Evolutionary conservation across 73 alveolate species (phyloP).

Genomic region (Stentor roeselii): DNA sequence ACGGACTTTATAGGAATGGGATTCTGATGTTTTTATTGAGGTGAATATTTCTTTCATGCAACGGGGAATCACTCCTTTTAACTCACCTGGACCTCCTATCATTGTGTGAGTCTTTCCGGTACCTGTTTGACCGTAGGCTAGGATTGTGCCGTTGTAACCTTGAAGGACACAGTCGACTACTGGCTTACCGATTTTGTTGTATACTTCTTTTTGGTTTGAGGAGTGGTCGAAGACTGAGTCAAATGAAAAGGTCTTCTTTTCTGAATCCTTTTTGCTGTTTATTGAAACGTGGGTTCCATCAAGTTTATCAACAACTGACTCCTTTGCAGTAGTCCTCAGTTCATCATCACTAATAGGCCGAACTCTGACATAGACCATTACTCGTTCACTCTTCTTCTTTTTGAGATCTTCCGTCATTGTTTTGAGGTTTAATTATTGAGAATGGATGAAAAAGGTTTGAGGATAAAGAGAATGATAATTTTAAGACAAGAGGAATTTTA

Average conservation of each 20-base stretch:
- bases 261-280: conserved; percentile 59
- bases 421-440: neutral
- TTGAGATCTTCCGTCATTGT: neutral
- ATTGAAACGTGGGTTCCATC: conserved; percentile 33
- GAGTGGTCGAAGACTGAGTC: conserved; percentile 80
- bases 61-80: conserved; percentile 92
- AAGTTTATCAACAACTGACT: conserved; percentile 39
- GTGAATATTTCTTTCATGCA: conserved; percentile 82
- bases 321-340: conserved; percentile 25
- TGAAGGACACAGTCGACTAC: conserved; percentile 78
- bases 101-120: conserved; percentile 97
- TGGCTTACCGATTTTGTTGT: conserved; percentile 64
- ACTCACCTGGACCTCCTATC: conserved; percentile 80
- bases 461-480: too few species aligned
- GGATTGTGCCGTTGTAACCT: conserved; percentile 97
- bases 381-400: conserved; percentile 34
- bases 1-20: conserved; percentile 46
- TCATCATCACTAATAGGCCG: conserved; percentile 58
- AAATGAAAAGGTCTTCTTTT: conserved; percentile 67
- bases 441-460: too few species aligned
- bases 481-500: too few species aligned
- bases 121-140: conserved; percentile 97
- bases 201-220: conserved; percentile 72
- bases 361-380: conserved; percentile 51
- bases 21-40: conserved; percentile 53